A percentile compares a stretch with the other conserved stretches of the same genome.
Conservation (phyloP, 2,329 filamentous ascomycete species). For the Aspergillus sojae region DNA sequence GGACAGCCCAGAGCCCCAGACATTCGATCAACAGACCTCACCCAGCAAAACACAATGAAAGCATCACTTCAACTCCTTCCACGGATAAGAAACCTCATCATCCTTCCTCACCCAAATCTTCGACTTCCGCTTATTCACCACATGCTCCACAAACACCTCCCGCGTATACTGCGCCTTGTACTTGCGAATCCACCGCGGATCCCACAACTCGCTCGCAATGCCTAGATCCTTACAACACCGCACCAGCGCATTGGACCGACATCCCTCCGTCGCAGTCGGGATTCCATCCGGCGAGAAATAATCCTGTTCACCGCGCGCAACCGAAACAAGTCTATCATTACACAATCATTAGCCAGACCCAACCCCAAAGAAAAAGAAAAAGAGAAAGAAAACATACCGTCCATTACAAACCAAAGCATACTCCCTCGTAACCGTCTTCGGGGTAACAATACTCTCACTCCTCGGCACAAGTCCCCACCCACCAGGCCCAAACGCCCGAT, state of each 20-base stretch:
- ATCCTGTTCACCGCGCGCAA: conserved; percentile 90
- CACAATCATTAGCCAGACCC: not conserved
- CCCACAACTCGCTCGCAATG: conserved; percentile 94
- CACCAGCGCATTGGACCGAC: conserved; percentile 97
- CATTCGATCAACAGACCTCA: not conserved
- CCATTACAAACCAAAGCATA: conserved; percentile 89
- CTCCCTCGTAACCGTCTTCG: conserved; percentile 80
- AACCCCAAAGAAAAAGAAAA: not conserved
- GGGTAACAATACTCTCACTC: conserved; percentile 82
- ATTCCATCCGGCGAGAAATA: conserved; percentile 91
- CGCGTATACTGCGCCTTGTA: conserved; percentile 76
- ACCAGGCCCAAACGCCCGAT: conserved; percentile 88
- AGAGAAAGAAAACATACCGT: conserved; percentile 63
- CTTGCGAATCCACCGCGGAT: conserved; percentile 82
- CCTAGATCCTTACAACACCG: conserved; percentile 98
- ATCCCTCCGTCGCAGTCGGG: conserved; percentile 91
- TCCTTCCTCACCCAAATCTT: conserved; percentile 87
- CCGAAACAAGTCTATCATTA: conserved; percentile 73
- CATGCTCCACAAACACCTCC: conserved; percentile 89
- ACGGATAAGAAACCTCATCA: conserved; percentile 69
- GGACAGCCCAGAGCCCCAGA: not conserved
- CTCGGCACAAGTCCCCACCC: conserved; percentile 93
- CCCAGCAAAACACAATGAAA: not conserved
- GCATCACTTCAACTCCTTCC: conserved; percentile 51
- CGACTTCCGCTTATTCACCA: conserved; percentile 81